Conservation (phyloP, 163 green algal species). For the Scenedesmus sp. region DNA sequence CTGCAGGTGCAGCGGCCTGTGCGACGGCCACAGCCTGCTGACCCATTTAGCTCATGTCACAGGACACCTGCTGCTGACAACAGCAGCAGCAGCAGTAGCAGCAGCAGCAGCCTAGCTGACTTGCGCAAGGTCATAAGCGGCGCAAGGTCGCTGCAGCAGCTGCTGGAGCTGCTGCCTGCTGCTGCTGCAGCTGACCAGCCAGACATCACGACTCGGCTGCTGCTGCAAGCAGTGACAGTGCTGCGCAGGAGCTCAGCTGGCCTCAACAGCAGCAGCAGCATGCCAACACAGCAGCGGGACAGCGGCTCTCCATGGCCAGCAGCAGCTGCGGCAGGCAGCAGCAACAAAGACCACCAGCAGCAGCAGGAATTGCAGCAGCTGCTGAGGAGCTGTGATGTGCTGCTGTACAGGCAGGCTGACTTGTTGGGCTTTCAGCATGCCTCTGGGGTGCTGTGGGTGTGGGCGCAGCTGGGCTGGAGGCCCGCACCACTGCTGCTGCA, state of each 20-base stretch:
- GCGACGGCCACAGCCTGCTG: neutral
- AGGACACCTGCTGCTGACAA: neutral
- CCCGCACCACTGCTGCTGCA: neutral
- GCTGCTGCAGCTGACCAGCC: constrained; percentile 12
- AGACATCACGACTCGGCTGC: neutral
- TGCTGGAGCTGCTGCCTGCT: constrained; percentile 35
- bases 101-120: neutral
- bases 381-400: constrained; percentile 1
- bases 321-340: constrained; percentile 7
- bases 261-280: neutral
- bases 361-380: constrained; percentile 29
- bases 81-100: constrained; percentile 13
- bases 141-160: constrained; percentile 4
- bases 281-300: neutral
- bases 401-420: neutral
- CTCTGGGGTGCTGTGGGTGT: constrained; percentile 44
- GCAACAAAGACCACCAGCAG: constrained; percentile 3
- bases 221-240: constrained; percentile 41
- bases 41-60: neutral
- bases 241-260: neutral
- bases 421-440: constrained; percentile 23
- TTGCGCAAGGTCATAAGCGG: neutral
- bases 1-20: constrained; percentile 5
- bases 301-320: neutral
- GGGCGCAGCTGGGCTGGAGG: constrained; percentile 11